These are phyloP conservation scores for Sarocladium strictum DNA, from an alignment of 2,329 filamentous ascomycete genomes.

Conservation along the genomic window DNA sequence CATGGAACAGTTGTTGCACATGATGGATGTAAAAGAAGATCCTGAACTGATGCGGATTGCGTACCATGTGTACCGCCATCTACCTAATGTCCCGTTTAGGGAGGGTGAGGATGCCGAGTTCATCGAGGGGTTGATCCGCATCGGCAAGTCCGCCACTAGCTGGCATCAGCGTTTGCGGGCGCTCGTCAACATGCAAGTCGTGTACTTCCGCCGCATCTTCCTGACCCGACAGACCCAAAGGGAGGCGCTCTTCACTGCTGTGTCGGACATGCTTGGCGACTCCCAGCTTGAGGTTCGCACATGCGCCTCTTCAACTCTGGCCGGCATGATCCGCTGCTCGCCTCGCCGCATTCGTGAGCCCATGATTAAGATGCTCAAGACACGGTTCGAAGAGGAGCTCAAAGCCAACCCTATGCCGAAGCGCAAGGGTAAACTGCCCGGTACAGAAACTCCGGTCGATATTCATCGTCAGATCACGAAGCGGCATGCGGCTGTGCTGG, in stretches of 20 bases:
- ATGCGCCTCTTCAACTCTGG: conserved; percentile 85
- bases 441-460: conserved; percentile 64
- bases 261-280: conserved; percentile 93
- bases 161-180: conserved; percentile 96
- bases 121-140: conserved; percentile 78
- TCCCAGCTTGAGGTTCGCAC: conserved; percentile 88
- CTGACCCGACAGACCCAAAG: conserved; percentile 71
- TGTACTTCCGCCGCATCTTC: conserved; percentile 96
- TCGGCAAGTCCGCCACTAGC: conserved; percentile 75
- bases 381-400: conserved; percentile 74
- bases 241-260: conserved; percentile 77
- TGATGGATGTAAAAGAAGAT: conserved; percentile 99
- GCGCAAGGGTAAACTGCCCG: conserved; percentile 49
- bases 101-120: conserved; percentile 80
- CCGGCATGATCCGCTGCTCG: conserved; percentile 97
- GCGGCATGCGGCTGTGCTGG: conserved; percentile 85
- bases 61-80: conserved; percentile 93
- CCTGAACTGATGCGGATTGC: conserved; percentile 90
- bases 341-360: conserved; percentile 71
- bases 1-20: conserved; percentile 89
- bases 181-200: conserved; percentile 96
- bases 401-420: conserved; percentile 82
- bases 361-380: conserved; percentile 69
- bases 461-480: conserved; percentile 72
- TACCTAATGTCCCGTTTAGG: conserved; percentile 91